A percentile compares a stretch with the other conserved stretches of the same genome.
phyloP scores from a whole-genome alignment of 140 eudicot species.

The Flaveria floridana region DNA sequence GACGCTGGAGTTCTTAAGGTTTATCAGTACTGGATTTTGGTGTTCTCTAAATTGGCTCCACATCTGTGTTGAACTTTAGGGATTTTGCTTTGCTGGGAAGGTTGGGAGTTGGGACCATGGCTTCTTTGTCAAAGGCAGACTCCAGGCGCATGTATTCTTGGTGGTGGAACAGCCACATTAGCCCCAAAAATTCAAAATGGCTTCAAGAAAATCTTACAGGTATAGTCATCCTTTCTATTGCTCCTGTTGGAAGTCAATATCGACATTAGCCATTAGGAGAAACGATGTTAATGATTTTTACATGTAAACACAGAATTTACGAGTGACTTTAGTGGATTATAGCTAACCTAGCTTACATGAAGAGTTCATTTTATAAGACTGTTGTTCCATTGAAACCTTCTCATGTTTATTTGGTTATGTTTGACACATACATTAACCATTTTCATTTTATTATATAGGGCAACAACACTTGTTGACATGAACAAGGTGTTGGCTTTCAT shows the following conservation, averaged over 20 bases:
- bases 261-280: not conserved
- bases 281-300: not conserved
- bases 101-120: constrained; percentile 42
- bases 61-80: constrained; percentile 17
- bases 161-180: constrained; percentile 99
- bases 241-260: constrained; percentile 9
- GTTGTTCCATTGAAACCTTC: not conserved
- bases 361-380: not conserved
- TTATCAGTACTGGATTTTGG: constrained; percentile 23
- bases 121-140: constrained; percentile 48
- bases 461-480: not conserved
- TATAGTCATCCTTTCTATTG: constrained; percentile 21
- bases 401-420: not conserved
- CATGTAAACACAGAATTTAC: not conserved
- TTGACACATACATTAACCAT: not conserved
- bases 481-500: not conserved
- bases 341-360: constrained; percentile 1
- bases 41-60: not conserved
- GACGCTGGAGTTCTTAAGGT: constrained; percentile 11
- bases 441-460: not conserved
- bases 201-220: constrained; percentile 92
- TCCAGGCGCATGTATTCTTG: constrained; percentile 74
- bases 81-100: not conserved
- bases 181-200: constrained; percentile 95
- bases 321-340: not conserved